Conservation (phyloP, 1,284 basidiomycete genomes). For the Rhizoctonia solani region DNA sequence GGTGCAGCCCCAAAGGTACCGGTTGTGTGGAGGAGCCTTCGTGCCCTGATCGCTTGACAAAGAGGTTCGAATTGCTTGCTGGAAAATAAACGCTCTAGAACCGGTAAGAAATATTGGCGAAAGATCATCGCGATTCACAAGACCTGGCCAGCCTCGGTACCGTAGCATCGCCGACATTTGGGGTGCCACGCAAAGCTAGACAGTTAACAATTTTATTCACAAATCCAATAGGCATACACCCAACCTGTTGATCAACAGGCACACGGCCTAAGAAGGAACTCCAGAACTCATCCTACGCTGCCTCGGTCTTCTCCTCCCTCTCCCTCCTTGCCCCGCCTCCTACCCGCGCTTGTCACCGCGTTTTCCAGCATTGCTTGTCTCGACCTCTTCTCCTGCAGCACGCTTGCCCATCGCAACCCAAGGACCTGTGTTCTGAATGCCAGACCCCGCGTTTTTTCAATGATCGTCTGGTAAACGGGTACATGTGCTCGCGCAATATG, state of each 20-base stretch:
- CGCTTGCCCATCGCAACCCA: constrained; percentile 78
- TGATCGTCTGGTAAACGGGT: constrained; percentile 92
- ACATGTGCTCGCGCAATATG: constrained; percentile 90
- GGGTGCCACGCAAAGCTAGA: neutral
- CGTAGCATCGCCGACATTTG: no score
- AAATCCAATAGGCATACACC: neutral
- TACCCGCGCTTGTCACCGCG: constrained; percentile 32
- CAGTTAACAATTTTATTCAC: neutral
- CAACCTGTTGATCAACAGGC: constrained; percentile 54
- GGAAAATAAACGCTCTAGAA: no score
- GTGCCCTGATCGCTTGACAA: no score
- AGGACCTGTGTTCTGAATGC: constrained; percentile 90
- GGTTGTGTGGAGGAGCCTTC: no score
- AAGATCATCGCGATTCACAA: no score
- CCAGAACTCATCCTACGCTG: no score
- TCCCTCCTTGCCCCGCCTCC: constrained; percentile 50
- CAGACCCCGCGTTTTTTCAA: constrained; percentile 93
- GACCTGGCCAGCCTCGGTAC: no score
- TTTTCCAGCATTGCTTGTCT: constrained; percentile 28
- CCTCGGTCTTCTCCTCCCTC: constrained; percentile 59
- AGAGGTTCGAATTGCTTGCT: no score
- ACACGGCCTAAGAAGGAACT: no score
- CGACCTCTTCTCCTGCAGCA: constrained; percentile 41
- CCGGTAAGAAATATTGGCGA: no score
- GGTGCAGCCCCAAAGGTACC: no score